phyloP scores from a whole-genome alignment of 768 basidiomycete species.

The Cystobasidiopsis lactophilus region DNA sequence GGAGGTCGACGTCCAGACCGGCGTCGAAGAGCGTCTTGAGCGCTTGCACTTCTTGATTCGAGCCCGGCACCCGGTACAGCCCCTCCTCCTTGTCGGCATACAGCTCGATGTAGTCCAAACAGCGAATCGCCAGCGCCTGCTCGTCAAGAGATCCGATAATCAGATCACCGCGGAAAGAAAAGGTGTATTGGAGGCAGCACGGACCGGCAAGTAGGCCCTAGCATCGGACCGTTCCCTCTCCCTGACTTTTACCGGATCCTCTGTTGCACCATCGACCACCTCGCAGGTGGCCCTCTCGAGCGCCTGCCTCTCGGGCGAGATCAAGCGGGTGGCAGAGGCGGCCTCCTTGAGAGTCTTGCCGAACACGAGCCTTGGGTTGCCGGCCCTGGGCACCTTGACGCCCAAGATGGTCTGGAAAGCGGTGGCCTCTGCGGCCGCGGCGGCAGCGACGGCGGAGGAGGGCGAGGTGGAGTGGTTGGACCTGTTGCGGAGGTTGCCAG shows the following conservation, averaged over 20 bases:
- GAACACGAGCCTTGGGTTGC: background rate
- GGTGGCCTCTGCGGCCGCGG: too few species aligned
- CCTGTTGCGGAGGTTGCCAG: background rate
- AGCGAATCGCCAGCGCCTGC: conserved; percentile 9
- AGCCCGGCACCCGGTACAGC: conserved; percentile 10
- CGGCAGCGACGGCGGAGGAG: too few species aligned
- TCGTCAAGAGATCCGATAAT: background rate
- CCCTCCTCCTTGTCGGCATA: conserved; percentile 11
- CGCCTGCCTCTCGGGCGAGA: background rate
- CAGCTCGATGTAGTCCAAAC: conserved; percentile 11
- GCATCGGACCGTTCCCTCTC: background rate
- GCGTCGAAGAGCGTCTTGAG: conserved; percentile 8
- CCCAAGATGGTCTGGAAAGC: background rate
- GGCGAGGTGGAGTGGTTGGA: background rate
- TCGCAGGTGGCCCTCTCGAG: background rate
- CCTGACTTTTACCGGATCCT: background rate
- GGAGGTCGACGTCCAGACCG: conserved; percentile 7
- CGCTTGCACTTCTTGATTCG: conserved; percentile 1
- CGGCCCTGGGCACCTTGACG: background rate
- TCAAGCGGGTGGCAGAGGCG: background rate
- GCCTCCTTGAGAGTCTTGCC: background rate
- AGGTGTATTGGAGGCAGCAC: conserved; percentile 11
- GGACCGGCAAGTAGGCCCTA: background rate
- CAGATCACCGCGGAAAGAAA: background rate
- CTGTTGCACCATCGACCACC: too few species aligned